Percentiles rank a stretch among this genome's conserved stretches.
Conservation (phyloP, 2,329 filamentous ascomycete species). For the Biscogniauxia marginata region DNA sequence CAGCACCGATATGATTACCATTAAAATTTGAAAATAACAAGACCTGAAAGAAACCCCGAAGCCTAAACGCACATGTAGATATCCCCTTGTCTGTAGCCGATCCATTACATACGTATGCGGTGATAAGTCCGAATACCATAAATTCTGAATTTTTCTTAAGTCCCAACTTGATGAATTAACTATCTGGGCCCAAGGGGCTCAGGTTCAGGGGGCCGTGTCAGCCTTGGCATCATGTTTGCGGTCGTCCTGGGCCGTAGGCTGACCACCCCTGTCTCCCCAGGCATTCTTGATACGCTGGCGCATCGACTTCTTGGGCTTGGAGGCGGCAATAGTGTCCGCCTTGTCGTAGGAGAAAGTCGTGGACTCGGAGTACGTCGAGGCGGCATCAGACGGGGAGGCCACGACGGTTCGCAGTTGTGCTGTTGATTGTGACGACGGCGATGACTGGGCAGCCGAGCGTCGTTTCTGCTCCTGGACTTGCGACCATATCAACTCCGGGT, state of each 20-base stretch:
- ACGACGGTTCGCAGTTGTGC: background rate
- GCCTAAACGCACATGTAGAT: too few species aligned
- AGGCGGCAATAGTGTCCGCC: slow-evolving; percentile 2
- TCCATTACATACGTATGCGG: too few species aligned
- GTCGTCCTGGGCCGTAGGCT: background rate
- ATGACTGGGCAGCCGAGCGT: background rate
- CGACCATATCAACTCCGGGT: slow-evolving; percentile 23
- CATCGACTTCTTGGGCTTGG: background rate
- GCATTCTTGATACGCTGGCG: background rate
- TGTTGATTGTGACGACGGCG: background rate
- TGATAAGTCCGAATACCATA: too few species aligned
- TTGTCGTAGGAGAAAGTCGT: slow-evolving; percentile 24
- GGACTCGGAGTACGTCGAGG: slow-evolving; percentile 22
- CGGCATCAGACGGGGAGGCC: slow-evolving; percentile 12
- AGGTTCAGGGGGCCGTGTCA: too few species aligned
- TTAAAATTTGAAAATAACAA: too few species aligned
- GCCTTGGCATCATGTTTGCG: background rate
- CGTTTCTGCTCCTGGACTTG: slow-evolving; percentile 21
- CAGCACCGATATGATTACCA: too few species aligned
- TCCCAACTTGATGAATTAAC: too few species aligned
- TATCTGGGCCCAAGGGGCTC: too few species aligned
- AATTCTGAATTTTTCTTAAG: too few species aligned
- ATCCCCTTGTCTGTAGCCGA: too few species aligned
- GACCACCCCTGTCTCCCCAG: background rate
- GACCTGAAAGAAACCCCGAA: too few species aligned